Evolutionary conservation across 2,329 filamentous ascomycete genomes (phyloP).

Genomic region (Dothideomycetidae sp.): DNA sequence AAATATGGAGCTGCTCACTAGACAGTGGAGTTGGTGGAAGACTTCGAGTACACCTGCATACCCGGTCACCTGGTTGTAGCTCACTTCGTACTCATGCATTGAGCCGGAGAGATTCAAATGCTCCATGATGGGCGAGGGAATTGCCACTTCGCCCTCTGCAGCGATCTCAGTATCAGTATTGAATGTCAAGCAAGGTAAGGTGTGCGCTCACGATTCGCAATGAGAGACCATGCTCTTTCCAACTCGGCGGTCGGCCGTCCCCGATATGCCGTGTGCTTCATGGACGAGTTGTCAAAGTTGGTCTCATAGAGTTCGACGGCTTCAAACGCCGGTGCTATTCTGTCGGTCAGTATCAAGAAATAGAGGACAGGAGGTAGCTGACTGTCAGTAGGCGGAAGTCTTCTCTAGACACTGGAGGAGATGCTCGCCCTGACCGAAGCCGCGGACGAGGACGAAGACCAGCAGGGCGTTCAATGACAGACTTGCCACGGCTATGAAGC

Average conservation of each 20-base stretch:
- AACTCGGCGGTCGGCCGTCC: slow-evolving; percentile 10
- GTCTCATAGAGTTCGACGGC: slow-evolving; percentile 10
- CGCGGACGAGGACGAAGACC: no score
- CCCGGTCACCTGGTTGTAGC: slow-evolving; percentile 1
- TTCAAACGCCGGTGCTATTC: slow-evolving; percentile 7
- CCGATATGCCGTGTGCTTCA: slow-evolving; percentile 8
- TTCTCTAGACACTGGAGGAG: no score
- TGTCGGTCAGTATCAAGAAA: no score
- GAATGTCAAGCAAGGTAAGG: not conserved
- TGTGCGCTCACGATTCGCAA: slow-evolving; percentile 7
- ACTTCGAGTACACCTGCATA: slow-evolving; percentile 11
- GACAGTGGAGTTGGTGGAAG: slow-evolving; percentile 13
- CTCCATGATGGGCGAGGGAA: slow-evolving; percentile 6
- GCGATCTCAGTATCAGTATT: not conserved
- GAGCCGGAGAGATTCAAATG: not conserved
- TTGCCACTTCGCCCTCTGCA: slow-evolving; percentile 6
- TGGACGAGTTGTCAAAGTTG: slow-evolving; percentile 11
- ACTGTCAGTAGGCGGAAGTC: no score
- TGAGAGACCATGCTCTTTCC: slow-evolving; percentile 10
- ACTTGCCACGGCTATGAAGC: no score
- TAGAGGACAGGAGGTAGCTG: no score
- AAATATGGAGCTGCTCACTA: no score
- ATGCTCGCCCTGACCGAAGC: no score
- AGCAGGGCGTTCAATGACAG: no score
- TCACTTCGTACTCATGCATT: slow-evolving; percentile 1